Percentiles rank a stretch among this genome's conserved stretches.
Conservation (phyloP, 2,329 filamentous ascomycete genomes). For the Fusarium tupiense region DNA sequence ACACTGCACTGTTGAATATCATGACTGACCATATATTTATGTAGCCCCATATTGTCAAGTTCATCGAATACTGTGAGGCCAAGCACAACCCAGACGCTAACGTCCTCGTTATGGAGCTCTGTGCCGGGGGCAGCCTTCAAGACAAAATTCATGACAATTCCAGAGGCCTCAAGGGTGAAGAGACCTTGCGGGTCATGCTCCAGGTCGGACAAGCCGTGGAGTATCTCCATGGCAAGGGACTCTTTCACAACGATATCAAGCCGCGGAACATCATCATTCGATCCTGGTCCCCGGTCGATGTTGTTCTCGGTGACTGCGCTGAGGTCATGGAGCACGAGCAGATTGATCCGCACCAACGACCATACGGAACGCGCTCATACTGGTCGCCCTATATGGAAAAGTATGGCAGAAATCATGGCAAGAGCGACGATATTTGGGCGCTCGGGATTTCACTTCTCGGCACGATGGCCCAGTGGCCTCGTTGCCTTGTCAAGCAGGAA, state of each 20-base stretch:
- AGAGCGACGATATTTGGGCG: conserved; percentile 49
- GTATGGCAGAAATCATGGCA: conserved; percentile 30
- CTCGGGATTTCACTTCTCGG: conserved; percentile 45
- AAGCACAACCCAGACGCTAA: conserved; percentile 11
- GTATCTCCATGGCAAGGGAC: conserved; percentile 39
- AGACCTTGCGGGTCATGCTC: conserved; percentile 32
- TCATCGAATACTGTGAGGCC: conserved; percentile 43
- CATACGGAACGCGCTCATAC: conserved; percentile 42
- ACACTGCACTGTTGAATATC: not conserved
- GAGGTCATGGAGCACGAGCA: conserved; percentile 40
- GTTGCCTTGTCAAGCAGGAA: conserved; percentile 22
- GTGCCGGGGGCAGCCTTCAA: conserved; percentile 43
- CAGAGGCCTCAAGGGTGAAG: conserved; percentile 20
- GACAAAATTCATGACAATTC: conserved; percentile 37
- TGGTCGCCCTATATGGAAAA: conserved; percentile 46
- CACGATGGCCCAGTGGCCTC: conserved; percentile 46
- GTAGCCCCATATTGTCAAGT: conserved; percentile 44
- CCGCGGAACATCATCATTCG: conserved; percentile 47
- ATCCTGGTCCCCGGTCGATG: conserved; percentile 40
- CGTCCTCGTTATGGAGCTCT: conserved; percentile 47
- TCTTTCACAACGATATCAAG: conserved; percentile 48
- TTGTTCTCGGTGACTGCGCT: conserved; percentile 47
- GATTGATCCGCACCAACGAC: conserved; percentile 7
- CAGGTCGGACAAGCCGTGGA: conserved; percentile 42
- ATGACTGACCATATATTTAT: not conserved